Base-by-base conservation (phyloP, 495 filamentous ascomycete genomes). In the Penicillium daleae region DNA sequence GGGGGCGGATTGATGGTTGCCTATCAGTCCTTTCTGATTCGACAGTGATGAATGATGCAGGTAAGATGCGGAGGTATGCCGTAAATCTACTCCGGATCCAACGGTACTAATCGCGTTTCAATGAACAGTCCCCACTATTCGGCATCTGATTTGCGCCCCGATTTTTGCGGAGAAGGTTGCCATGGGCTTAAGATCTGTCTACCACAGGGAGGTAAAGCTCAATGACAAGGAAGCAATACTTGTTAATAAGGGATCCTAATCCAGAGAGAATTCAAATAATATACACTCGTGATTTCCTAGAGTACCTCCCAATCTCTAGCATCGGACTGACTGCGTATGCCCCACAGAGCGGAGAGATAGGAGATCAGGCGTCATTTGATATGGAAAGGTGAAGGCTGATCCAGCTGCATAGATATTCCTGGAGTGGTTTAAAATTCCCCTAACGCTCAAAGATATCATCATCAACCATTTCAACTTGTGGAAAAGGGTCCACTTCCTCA, bases 1-100 rank as follows among this genome's bases (percentile, higher is more conserved):
- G 46, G 22, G 24, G 46, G 24, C 6, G n/a, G 15, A 12, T 29
- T 17, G 12, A 4, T 12, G 15, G 46, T 1, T 50, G 24, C 31
- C 51, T 35, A 54, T 54, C 51, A 33, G 51, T 2, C 27, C 2
- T 3, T 33, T 53, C 29, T 53, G 27, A 53, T 53, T 53, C 10
- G 50, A 53, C 31, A 10, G 13, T 22, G 7, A 7, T 22, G 19
- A 29, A 33, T 54, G 17, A 33, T 29, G 29, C 27, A 54, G 15
- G n/a, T 17, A 35, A 17, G 15, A 35, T 29, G 35, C 51, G 31
- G 51, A 32, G 27, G 27, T 6, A 6, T 54, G 1, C n/a, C 17
- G 51, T 19, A 15, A 33, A 33, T 21, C 2, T 22, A 33, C 17
- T n/a, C 27, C 22, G 4, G 3, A 35, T n/a, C n/a, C 21, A 46